Evolutionary conservation across 2,329 filamentous ascomycete genomes (phyloP).

Genomic region (Balansia obtecta): DNA sequence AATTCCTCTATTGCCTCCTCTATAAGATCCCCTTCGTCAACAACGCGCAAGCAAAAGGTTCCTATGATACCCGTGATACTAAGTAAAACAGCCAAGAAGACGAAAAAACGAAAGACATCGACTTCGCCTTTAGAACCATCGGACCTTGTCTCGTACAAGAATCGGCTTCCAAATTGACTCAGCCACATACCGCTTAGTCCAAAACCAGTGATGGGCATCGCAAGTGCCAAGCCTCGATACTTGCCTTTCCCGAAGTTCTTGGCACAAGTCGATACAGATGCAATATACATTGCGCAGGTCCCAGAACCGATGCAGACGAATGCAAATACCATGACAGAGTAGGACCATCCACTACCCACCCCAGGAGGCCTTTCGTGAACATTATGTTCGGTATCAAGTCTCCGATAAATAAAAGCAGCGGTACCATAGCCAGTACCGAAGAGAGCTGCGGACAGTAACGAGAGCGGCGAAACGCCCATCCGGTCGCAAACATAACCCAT

Average conservation of each 20-base stretch:
- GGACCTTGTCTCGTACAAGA: conserved; percentile 57
- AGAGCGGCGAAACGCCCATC: conserved; percentile 65
- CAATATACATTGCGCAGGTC: conserved; percentile 81
- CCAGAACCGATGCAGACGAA: conserved; percentile 75
- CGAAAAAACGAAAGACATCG: conserved; percentile 74
- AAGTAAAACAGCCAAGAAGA: conserved; percentile 69
- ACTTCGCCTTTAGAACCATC: conserved; percentile 53
- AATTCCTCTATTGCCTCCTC: conserved; percentile 82
- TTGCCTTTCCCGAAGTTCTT: conserved; percentile 94
- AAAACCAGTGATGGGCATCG: conserved; percentile 82
- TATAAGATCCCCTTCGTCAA: conserved; percentile 78
- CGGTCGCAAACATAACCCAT: conserved; percentile 90
- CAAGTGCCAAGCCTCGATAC: conserved; percentile 78
- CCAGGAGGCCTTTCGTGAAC: conserved; percentile 21
- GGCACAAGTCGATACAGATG: conserved; percentile 85
- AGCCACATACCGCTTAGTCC: conserved; percentile 93
- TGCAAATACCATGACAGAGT: conserved; percentile 70
- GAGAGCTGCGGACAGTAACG: conserved; percentile 56
- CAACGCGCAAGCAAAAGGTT: conserved; percentile 59
- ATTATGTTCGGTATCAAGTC: conserved; percentile 34
- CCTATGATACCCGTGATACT: conserved; percentile 60
- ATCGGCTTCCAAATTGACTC: conserved; percentile 70
- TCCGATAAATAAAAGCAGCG: conserved; percentile 64
- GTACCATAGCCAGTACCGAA: conserved; percentile 75
- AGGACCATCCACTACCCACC: conserved; percentile 48